Evolutionary conservation across 345 rosid species (phyloP).

Genomic region (Nasturtium officinale): DNA sequence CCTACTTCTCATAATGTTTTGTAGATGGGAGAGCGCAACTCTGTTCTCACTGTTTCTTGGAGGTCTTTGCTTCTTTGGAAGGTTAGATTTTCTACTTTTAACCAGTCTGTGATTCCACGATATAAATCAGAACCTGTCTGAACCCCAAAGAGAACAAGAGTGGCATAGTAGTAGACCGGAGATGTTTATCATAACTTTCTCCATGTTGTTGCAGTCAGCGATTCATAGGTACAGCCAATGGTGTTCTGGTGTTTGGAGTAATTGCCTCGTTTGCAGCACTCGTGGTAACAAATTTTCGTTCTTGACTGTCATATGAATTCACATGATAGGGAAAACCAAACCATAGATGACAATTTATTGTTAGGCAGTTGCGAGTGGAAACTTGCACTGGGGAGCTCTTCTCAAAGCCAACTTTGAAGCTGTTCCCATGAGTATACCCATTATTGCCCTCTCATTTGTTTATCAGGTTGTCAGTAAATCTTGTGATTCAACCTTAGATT

Average conservation of each 20-base stretch:
- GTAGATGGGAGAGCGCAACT: conserved; percentile 93
- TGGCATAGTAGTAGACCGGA: not conserved
- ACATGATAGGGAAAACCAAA: not conserved
- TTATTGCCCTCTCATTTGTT: conserved; percentile 91
- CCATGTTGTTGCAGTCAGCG: conserved; percentile 68
- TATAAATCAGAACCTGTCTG: not conserved
- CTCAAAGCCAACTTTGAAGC: conserved; percentile 85
- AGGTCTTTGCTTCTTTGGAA: conserved; percentile 86
- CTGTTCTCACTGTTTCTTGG: conserved; percentile 75
- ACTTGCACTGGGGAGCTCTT: conserved; percentile 67
- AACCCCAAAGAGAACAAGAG: not conserved
- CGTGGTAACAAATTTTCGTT: conserved; percentile 56
- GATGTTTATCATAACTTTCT: conserved; percentile 5
- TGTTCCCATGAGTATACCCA: conserved; percentile 95
- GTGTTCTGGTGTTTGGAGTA: conserved; percentile 73
- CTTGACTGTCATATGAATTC: not conserved
- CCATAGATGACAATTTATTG: conserved; percentile 29
- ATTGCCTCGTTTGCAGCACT: conserved; percentile 75
- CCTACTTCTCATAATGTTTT: conserved; percentile 38
- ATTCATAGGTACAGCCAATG: conserved; percentile 81
- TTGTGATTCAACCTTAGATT: not conserved
- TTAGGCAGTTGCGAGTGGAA: conserved; percentile 77
- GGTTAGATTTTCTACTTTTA: conserved; percentile 47
- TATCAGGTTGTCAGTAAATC: conserved; percentile 64
- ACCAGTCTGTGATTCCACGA: not conserved